Evolutionary conservation across 1,284 basidiomycete genomes (phyloP), one percentile per base, ranked within the genome.

Genomic region (Pascua sp.): DNA sequence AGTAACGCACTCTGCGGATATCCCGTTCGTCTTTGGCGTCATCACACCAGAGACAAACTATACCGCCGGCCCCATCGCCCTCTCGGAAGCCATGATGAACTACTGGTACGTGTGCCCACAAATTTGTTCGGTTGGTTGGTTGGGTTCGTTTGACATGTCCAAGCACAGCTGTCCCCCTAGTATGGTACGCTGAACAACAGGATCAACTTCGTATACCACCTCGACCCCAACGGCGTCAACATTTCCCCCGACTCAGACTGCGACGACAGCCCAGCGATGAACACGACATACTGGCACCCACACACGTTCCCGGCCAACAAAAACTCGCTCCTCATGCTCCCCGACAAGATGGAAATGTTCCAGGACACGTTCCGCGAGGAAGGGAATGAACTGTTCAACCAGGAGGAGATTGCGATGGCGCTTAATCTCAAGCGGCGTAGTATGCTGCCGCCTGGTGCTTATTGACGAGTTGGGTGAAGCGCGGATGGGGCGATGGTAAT

Each of bases 81-180:
- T 76, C 7, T 64, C 68, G 2, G 43, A 64, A 40, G 52, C 56
- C 15, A 65, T 71, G 57, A 59, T 68, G 46, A 57, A 67, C 42
- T 75, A 76, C 66, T 73, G 71, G 73, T 73, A 49, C 56, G 70
- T 61, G n/a, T n/a, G n/a, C n/a, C n/a, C n/a, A n/a, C n/a, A n/a
- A n/a, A n/a, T n/a, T n/a, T n/a, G n/a, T n/a, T n/a, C n/a, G n/a
- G n/a, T n/a, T n/a, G n/a, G n/a, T n/a, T n/a, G n/a, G n/a, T n/a
- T n/a, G n/a, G n/a, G n/a, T n/a, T n/a, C n/a, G n/a, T n/a, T n/a
- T n/a, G n/a, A n/a, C 15, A 2, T 13, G n/a, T 13, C 41, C 2
- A 9, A 13, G 17, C 15, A 18, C n/a, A n/a, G n/a, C n/a, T n/a
- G n/a, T n/a, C n/a, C n/a, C n/a, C n/a, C n/a, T n/a, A n/a, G n/a